Percentiles rank a stretch among this genome's conserved stretches.
Evolutionary conservation across 2,329 filamentous ascomycete species (phyloP).

Genomic region (Exophiala sideris): DNA sequence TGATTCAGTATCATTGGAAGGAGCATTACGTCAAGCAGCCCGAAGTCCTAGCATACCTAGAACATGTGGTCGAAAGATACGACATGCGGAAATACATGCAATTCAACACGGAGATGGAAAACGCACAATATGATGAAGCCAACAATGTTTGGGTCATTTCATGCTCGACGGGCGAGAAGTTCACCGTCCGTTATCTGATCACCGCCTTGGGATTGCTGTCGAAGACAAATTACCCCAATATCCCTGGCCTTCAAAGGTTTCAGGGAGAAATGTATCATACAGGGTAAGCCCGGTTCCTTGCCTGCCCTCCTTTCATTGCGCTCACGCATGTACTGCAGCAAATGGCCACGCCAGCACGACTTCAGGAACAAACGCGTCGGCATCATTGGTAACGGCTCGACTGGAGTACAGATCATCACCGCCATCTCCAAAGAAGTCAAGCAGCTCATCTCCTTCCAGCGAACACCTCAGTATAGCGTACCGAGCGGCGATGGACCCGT

Average conservation of each 20-base stretch:
- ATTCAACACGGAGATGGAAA: slow-evolving; percentile 43
- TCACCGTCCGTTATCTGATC: slow-evolving; percentile 38
- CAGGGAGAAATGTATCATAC: slow-evolving; percentile 41
- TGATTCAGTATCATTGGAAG: slow-evolving; percentile 18
- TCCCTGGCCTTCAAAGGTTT: slow-evolving; percentile 38
- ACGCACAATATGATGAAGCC: slow-evolving; percentile 39
- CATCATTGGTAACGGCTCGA: slow-evolving; percentile 43
- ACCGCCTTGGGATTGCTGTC: slow-evolving; percentile 39
- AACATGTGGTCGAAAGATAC: slow-evolving; percentile 45
- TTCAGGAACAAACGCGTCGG: slow-evolving; percentile 33
- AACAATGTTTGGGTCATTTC: slow-evolving; percentile 43
- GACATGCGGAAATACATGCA: slow-evolving; percentile 44
- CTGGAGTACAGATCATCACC: slow-evolving; percentile 38
- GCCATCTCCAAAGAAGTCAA: slow-evolving; percentile 31
- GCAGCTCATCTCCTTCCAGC: slow-evolving; percentile 34
- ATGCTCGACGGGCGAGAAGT: slow-evolving; percentile 37
- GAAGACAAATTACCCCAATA: slow-evolving; percentile 38
- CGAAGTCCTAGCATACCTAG: slow-evolving; percentile 47
- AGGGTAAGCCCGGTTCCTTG: background rate
- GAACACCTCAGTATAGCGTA: slow-evolving; percentile 30
- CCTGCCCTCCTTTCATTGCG: no score
- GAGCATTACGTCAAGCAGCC: slow-evolving; percentile 24
- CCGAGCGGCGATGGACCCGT: slow-evolving; percentile 9
- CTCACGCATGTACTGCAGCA: slow-evolving; percentile 20
- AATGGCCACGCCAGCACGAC: slow-evolving; percentile 35